These are phyloP conservation scores for Talaromyces sp. DNA, from an alignment of 2,329 filamentous ascomycete species.

Conservation along the genomic window DNA sequence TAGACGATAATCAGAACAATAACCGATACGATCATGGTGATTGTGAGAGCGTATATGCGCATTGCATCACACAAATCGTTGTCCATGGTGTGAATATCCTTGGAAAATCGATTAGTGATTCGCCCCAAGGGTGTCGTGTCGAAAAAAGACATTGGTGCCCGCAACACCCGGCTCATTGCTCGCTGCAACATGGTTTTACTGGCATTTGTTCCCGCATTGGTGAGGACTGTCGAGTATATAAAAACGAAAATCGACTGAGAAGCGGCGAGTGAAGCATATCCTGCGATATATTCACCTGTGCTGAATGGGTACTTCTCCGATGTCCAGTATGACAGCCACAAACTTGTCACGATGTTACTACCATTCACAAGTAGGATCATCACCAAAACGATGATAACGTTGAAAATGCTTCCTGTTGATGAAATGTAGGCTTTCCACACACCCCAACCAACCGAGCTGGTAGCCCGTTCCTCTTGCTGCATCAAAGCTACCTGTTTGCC, in stretches of 20 bases:
- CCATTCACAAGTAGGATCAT: conserved; percentile 70
- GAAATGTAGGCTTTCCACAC: conserved; percentile 74
- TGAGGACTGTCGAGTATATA: conserved; percentile 69
- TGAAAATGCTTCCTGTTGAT: conserved; percentile 66
- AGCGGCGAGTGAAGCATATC: conserved; percentile 66
- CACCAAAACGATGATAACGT: conserved; percentile 53
- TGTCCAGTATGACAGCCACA: conserved; percentile 96
- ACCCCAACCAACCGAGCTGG: conserved; percentile 70
- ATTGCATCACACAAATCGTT: conserved; percentile 84
- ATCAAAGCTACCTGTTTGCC: conserved; percentile 35
- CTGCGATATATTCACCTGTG: conserved; percentile 64
- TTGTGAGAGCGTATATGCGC: conserved; percentile 84
- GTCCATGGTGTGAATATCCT: conserved; percentile 95
- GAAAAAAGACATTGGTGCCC: conserved; percentile 81
- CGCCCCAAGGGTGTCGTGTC: conserved; percentile 93
- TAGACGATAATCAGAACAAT: conserved; percentile 91
- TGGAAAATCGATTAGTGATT: conserved; percentile 93
- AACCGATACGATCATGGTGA: conserved; percentile 75
- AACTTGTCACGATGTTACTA: conserved; percentile 76
- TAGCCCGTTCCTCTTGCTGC: conserved; percentile 54
- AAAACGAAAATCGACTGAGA: conserved; percentile 72
- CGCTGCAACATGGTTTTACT: conserved; percentile 76
- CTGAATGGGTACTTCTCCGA: conserved; percentile 65
- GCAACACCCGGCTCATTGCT: conserved; percentile 69
- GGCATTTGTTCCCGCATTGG: conserved; percentile 72